Percentiles rank a stretch among this genome's conserved stretches.
Evolutionary conservation across 495 filamentous ascomycete genomes (phyloP).

Genomic region (Lepidopterella palustris): DNA sequence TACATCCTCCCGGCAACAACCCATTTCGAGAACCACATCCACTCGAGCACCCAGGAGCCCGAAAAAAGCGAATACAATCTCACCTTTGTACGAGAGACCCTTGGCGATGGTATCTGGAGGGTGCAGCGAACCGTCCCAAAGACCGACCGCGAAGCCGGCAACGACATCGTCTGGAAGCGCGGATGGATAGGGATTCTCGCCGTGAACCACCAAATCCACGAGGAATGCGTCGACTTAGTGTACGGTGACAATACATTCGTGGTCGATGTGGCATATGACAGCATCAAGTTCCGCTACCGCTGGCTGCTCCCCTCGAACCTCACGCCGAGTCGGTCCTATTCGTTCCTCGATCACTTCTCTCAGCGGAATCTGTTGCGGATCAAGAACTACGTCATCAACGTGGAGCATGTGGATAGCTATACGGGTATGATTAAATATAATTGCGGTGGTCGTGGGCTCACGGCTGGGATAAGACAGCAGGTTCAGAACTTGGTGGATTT

Average conservation of each 20-base stretch:
- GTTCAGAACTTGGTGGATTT: constrained; percentile 30
- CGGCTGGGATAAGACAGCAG: constrained; percentile 30
- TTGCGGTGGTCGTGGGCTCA: constrained; percentile 33
- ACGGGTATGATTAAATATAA: constrained; percentile 43
- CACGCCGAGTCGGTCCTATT: constrained; percentile 30
- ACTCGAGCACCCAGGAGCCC: constrained; percentile 4
- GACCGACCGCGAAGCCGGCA: constrained; percentile 16
- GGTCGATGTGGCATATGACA: constrained; percentile 43
- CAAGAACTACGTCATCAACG: constrained; percentile 35
- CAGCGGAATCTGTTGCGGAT: constrained; percentile 32
- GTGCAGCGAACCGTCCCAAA: constrained; percentile 18
- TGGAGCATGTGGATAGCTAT: constrained; percentile 39
- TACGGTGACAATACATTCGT: constrained; percentile 44
- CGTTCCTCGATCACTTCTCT: constrained; percentile 34
- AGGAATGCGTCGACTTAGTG: constrained; percentile 34
- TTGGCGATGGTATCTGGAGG: constrained; percentile 17
- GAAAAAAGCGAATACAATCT: constrained; percentile 22
- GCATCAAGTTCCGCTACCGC: constrained; percentile 39
- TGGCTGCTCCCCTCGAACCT: constrained; percentile 33
- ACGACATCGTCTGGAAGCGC: constrained; percentile 34
- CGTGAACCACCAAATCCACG: constrained; percentile 30
- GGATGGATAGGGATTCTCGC: constrained; percentile 30
- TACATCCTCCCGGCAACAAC: constrained; percentile 35
- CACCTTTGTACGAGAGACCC: constrained; percentile 14
- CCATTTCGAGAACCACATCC: constrained; percentile 8